phyloP scores from a whole-genome alignment of 805 yeast species.

The Saturnispora gosingensis region DNA sequence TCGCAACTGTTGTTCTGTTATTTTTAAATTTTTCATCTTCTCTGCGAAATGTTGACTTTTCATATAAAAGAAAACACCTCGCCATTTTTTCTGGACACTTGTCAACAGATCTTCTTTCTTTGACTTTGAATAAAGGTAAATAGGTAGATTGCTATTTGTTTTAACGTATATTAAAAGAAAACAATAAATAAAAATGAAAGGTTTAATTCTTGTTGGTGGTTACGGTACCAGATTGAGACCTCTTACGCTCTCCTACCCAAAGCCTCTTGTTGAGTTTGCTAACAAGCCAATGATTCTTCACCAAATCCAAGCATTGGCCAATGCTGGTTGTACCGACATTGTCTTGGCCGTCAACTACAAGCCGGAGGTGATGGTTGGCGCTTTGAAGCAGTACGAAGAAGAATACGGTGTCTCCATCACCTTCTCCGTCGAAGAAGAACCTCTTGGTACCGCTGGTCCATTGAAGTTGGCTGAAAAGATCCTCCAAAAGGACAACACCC shows the following conservation, averaged over 20 bases:
- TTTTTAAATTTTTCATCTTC: not conserved
- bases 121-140: slow-evolving; percentile 8
- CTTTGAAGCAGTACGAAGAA: slow-evolving; percentile 88
- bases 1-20: not conserved
- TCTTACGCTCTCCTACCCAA: slow-evolving; percentile 86
- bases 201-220: slow-evolving; percentile 97
- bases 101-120: slow-evolving; percentile 8
- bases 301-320: slow-evolving; percentile 96
- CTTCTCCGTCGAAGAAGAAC: slow-evolving; percentile 98
- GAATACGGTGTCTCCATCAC: slow-evolving; percentile 92
- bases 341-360: slow-evolving; percentile 98
- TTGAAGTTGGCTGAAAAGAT: slow-evolving; percentile 92
- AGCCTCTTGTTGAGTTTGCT: slow-evolving; percentile 95
- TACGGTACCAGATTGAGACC: slow-evolving; percentile 99
- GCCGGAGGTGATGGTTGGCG: slow-evolving; percentile 97
- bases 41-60: not conserved
- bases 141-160: slow-evolving; percentile 1
- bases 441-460: slow-evolving; percentile 99
- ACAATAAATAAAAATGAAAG: slow-evolving; percentile 53
- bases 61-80: slow-evolving; percentile 1
- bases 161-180: not conserved
- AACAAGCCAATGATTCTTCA: slow-evolving; percentile 99
- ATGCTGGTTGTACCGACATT: slow-evolving; percentile 97
- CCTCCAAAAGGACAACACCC: slow-evolving; percentile 87
- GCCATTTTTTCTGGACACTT: not conserved